Base-by-base conservation (phyloP, 148 eudicot species). In the Drosera capensis region DNA sequence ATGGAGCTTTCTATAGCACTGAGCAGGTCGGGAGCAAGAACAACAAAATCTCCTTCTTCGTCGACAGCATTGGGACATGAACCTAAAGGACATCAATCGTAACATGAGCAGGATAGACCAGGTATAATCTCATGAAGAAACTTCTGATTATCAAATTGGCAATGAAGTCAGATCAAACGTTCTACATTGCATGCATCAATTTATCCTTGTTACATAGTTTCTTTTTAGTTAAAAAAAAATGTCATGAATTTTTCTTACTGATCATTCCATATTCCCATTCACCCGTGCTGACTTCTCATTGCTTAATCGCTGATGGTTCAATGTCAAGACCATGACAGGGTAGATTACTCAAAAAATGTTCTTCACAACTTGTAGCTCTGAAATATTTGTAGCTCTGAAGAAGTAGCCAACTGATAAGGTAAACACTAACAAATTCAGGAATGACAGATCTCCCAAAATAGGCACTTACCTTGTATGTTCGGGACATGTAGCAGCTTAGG, bases 401-500 rank as follows among this genome's bases (percentile, higher is more conserved):
- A 40, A 14, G 8, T 9, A 41, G 12, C 3, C 21, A 1, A 14
- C 17, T 11, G 26, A 20, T n/a, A 20, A 45, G 14, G 26, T 20
- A 21, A 45, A 43, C 22, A 7, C n/a, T 28, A 22, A 17, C 18
- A 42, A 14, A 7, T 1, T 18, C 3, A 8, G 28, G 19, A 14
- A 37, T 4, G 7, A 19, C 0, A 1, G 36, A 23, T 23, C 41
- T 29, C n/a, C n/a, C n/a, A n/a, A n/a, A n/a, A n/a, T n/a, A n/a
- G n/a, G n/a, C n/a, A n/a, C n/a, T 53, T 64, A 90, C 99, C 95
- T 70, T 66, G 69, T 40, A 90, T 74, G 49, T 68, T 80, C 18
- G 99, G 99, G 57, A 81, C 93, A 46, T 90, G 99, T 15, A 90
- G 65, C 53, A 90, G 64, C 46, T 71, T 85, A 13, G 88, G 79